phyloP scores from a whole-genome alignment of 768 basidiomycete genomes.

The Lactarius vividus region DNA sequence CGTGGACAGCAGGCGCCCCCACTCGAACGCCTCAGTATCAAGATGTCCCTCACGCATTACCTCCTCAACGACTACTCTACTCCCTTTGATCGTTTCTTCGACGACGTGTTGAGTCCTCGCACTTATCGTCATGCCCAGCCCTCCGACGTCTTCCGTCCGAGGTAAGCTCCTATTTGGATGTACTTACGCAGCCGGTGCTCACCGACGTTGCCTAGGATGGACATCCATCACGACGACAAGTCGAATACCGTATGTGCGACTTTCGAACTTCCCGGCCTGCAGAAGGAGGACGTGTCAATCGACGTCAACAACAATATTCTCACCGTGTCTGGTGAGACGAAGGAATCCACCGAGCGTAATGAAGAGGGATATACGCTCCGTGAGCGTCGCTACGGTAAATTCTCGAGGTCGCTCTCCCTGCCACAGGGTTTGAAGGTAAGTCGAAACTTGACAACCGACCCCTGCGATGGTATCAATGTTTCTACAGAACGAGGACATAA shows the following conservation, averaged over 20 bases:
- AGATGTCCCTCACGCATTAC: conserved; percentile 38
- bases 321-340: conserved; percentile 50
- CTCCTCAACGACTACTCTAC: conserved; percentile 40
- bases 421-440: conserved; percentile 29
- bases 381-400: conserved; percentile 34
- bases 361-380: conserved; percentile 38
- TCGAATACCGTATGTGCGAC: conserved; percentile 50
- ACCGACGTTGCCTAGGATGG: conserved; percentile 41
- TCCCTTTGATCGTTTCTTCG: conserved; percentile 45
- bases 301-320: conserved; percentile 51
- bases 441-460: background rate
- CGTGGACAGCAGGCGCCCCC: background rate
- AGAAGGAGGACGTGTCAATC: conserved; percentile 49
- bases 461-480: background rate
- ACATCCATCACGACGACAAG: conserved; percentile 49
- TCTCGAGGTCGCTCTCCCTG: conserved; percentile 31
- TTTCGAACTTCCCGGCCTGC: conserved; percentile 58
- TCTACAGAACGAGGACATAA: conserved; percentile 32
- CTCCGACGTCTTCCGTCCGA: conserved; percentile 19
- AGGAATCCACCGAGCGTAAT: conserved; percentile 35
- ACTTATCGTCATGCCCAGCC: conserved; percentile 19
- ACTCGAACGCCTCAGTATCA: background rate
- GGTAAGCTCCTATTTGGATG: background rate
- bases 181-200: background rate
- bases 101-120: conserved; percentile 38